Evolutionary conservation across 805 yeast species (phyloP).

Genomic region (Monosporozyma aquatica): DNA sequence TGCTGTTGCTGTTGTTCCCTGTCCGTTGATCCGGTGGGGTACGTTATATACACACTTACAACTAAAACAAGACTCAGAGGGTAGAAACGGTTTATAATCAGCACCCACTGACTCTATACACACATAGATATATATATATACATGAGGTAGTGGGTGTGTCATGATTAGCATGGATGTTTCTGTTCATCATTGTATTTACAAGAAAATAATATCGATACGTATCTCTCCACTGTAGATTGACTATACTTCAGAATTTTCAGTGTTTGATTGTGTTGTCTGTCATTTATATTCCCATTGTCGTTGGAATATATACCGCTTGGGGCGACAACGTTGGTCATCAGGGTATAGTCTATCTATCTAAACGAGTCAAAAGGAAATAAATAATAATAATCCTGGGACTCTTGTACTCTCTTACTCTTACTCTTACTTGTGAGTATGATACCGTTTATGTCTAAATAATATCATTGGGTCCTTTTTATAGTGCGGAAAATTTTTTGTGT

Average conservation of each 20-base stretch:
- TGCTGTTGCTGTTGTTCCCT: not conserved
- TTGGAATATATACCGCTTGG: conserved; percentile 28
- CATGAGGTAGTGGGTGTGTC: not conserved
- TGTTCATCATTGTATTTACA: conserved; percentile 1
- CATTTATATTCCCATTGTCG: conserved; percentile 2
- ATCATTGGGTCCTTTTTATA: too few species aligned
- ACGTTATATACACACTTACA: too few species aligned
- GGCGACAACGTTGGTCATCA: conserved; percentile 35
- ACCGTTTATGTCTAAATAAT: too few species aligned
- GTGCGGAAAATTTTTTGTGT: too few species aligned
- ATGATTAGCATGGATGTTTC: conserved; percentile 5
- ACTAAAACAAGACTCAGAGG: too few species aligned
- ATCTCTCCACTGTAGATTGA: conserved; percentile 2
- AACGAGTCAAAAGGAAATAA: too few species aligned
- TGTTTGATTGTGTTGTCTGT: conserved; percentile 30
- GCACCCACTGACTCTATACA: too few species aligned
- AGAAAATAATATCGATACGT: conserved; percentile 5
- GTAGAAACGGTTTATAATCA: conserved; percentile 2
- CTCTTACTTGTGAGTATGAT: too few species aligned
- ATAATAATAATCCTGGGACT: too few species aligned
- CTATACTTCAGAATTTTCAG: conserved; percentile 31
- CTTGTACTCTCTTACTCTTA: too few species aligned
- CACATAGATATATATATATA: not conserved
- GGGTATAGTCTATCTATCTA: too few species aligned
- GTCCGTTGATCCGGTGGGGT: too few species aligned